Evolutionary conservation across 768 basidiomycete species (phyloP).

Genomic region (Pluteus cervinus): DNA sequence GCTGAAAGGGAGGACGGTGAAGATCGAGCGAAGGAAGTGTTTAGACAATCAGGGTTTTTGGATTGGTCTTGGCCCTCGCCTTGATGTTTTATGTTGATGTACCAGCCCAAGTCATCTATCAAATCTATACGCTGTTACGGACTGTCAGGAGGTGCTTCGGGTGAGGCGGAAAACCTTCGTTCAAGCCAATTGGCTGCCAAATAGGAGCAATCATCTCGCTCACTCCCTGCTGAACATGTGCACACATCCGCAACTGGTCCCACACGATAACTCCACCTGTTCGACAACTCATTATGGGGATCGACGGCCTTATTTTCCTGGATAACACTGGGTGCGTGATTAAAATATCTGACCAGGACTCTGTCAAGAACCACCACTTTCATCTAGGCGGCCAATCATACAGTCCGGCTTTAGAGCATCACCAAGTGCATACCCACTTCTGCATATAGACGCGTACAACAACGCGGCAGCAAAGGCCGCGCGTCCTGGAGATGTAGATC

Average conservation of each 20-base stretch:
- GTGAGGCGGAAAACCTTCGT: background rate
- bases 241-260: background rate
- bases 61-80: slow-evolving; percentile 77
- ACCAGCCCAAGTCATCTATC: no score
- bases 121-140: no score
- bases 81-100: no score
- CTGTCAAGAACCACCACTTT: slow-evolving; percentile 17
- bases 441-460: slow-evolving; percentile 85
- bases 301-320: slow-evolving; percentile 78
- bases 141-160: no score
- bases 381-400: slow-evolving; percentile 79
- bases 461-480: slow-evolving; percentile 56
- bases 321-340: slow-evolving; percentile 63
- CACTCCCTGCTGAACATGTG: background rate
- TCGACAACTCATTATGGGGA: no score
- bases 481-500: slow-evolving; percentile 55
- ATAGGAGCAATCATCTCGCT: background rate
- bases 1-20: slow-evolving; percentile 38
- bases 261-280: no score
- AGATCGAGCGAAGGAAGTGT: slow-evolving; percentile 33
- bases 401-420: slow-evolving; percentile 85
- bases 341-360: no score
- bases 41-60: slow-evolving; percentile 44
- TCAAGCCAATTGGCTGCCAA: background rate
- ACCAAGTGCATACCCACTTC: slow-evolving; percentile 69